Percentiles rank a stretch among this genome's conserved stretches.
phyloP scores from a whole-genome alignment of 495 filamentous ascomycete species.

The Penicillium simplicissimum region DNA sequence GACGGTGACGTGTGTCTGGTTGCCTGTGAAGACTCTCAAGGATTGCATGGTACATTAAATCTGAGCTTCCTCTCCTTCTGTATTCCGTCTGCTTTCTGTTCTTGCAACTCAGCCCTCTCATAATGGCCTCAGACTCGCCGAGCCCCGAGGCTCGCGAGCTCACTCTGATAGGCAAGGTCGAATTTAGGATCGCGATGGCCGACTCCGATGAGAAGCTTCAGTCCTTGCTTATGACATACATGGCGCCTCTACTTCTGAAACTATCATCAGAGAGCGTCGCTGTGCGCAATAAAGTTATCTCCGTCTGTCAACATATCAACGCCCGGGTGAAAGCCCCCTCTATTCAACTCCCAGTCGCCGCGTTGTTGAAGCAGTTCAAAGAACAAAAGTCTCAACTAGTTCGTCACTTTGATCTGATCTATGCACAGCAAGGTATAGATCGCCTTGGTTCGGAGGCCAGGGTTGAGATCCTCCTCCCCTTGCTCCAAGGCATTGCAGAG shows the following conservation, averaged over 20 bases:
- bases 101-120: constrained; percentile 1
- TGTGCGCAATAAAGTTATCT: constrained; percentile 79
- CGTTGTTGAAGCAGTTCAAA: constrained; percentile 88
- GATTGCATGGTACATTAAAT: not conserved
- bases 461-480: constrained; percentile 66
- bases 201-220: constrained; percentile 82
- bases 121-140: constrained; percentile 43
- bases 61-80: not conserved
- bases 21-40: constrained; percentile 18
- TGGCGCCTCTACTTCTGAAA: constrained; percentile 83
- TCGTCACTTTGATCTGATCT: constrained; percentile 84
- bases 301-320: constrained; percentile 79
- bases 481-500: constrained; percentile 71
- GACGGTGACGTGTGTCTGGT: constrained; percentile 28
- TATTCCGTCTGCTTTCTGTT: constrained; percentile 4
- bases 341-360: constrained; percentile 79
- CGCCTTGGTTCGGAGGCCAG: constrained; percentile 64
- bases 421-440: constrained; percentile 82
- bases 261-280: constrained; percentile 73
- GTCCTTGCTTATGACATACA: constrained; percentile 70
- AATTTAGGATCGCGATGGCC: constrained; percentile 83
- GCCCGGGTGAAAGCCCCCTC: constrained; percentile 66
- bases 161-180: constrained; percentile 83
- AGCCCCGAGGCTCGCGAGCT: constrained; percentile 74
- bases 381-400: constrained; percentile 69